A percentile compares a stretch with the other conserved stretches of the same genome.
These are phyloP conservation scores for Tylopilus balloui DNA, from an alignment of 768 basidiomycete species.

Conservation along the genomic window DNA sequence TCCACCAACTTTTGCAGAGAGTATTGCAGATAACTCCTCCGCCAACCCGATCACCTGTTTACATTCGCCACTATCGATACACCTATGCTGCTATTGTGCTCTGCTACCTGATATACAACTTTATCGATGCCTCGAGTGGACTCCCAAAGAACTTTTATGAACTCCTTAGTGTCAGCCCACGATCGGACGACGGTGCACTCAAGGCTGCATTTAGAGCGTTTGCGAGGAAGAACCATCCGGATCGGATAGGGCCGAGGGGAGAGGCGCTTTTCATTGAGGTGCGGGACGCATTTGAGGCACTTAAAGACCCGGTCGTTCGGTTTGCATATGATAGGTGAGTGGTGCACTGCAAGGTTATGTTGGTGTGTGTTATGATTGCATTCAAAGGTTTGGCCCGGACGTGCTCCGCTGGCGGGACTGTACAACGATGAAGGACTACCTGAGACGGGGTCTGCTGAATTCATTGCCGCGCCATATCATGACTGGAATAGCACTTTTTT, in stretches of 20 bases:
- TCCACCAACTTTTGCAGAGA: slow-evolving; percentile 37
- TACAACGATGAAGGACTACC: slow-evolving; percentile 64
- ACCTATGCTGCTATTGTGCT: slow-evolving; percentile 61
- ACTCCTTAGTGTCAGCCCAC: slow-evolving; percentile 56
- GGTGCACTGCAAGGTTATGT: background rate
- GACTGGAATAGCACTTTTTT: slow-evolving; percentile 50
- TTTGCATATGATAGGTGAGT: slow-evolving; percentile 84
- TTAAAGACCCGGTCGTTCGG: slow-evolving; percentile 70
- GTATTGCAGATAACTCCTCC: slow-evolving; percentile 36
- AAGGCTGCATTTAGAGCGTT: slow-evolving; percentile 74
- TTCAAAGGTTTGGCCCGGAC: slow-evolving; percentile 70
- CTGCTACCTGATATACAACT: slow-evolving; percentile 61
- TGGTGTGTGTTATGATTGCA: background rate
- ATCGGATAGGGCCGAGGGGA: slow-evolving; percentile 55
- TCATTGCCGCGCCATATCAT: slow-evolving; percentile 66
- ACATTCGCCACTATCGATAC: slow-evolving; percentile 57
- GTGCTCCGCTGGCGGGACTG: slow-evolving; percentile 65
- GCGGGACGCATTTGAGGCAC: slow-evolving; percentile 69
- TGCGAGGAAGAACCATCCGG: slow-evolving; percentile 72
- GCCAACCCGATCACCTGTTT: slow-evolving; percentile 39
- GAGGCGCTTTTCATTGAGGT: slow-evolving; percentile 66
- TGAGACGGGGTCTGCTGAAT: slow-evolving; percentile 59
- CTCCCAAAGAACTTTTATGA: slow-evolving; percentile 76
- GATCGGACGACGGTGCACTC: slow-evolving; percentile 61
- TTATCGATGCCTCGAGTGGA: slow-evolving; percentile 51